Evolutionary conservation across 1,284 basidiomycete species (phyloP), one percentile per base, ranked within the genome.

Genomic region (Irpex lacteus): DNA sequence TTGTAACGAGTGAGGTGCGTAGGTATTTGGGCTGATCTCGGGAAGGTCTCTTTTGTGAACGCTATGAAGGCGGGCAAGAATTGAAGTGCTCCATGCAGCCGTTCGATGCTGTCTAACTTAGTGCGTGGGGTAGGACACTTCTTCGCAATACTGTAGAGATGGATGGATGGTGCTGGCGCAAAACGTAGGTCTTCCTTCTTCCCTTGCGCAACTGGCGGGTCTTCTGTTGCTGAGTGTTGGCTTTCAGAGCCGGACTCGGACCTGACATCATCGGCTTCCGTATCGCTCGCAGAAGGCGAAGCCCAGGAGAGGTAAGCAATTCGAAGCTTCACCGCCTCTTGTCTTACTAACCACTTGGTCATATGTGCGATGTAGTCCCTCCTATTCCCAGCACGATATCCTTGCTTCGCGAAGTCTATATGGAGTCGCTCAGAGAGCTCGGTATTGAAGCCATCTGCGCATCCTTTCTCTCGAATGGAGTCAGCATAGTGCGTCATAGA

Each of bases 351-450:
- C 74, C 73, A 75, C 1, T 19, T 49, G 5, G 69, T 67, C 75
- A 76, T 76, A 18, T 75, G 71, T 0, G 58, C 55, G 4, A 67
- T 59, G 40, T 72, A 69, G 32, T 76, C 70, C 0, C 61, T 19
- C 3, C 66, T 61, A 62, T 74, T 75, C 9, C 63, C 67, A 0
- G 72, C 72, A 4, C 65, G 60, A 59, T 72, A 77, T 0, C 65
- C 72, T 1, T 70, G 59, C 61, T 76, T 76, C 1, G 72, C 69
- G 54, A 66, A 70, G 63, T 74, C 69, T 26, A 26, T 26, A 26
- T 26, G 21, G 21, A 26, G 21, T 26, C 21, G 21, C 21, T 26
- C 21, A 26, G 21, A 32, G 74, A 61, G 50, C 55, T 76, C 73
- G 0, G 73, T 75, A 55, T 73, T 75, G 66, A 60, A 73, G 13